Percentiles rank a stretch among this genome's conserved stretches.
phyloP scores from a whole-genome alignment of 1,284 basidiomycete genomes.

The Ceratobasidium sp. region DNA sequence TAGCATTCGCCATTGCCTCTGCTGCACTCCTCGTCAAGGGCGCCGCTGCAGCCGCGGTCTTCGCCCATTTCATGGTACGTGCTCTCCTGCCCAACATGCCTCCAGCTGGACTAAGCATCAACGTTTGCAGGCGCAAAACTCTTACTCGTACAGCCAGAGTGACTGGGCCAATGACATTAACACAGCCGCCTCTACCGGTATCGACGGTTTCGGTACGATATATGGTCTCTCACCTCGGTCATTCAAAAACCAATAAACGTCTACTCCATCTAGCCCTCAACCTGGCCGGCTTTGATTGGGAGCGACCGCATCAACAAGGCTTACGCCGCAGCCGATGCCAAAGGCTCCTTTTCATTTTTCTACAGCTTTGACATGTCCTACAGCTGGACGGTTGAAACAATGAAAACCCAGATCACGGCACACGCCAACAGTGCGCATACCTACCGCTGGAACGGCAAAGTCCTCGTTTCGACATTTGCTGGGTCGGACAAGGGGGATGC shows the following conservation, averaged over 20 bases:
- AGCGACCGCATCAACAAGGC: constrained; percentile 54
- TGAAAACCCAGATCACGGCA: constrained; percentile 49
- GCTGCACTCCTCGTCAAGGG: constrained; percentile 21
- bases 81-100: not conserved
- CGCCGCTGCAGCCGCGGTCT: constrained; percentile 45
- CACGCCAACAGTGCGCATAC: constrained; percentile 53
- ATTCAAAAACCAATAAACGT: not conserved
- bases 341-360: constrained; percentile 55
- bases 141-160: constrained; percentile 53
- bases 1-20: not conserved
- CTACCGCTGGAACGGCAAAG: constrained; percentile 54
- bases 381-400: constrained; percentile 52
- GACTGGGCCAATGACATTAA: constrained; percentile 55
- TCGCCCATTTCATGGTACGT: constrained; percentile 53
- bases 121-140: constrained; percentile 52
- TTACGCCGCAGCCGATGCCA: constrained; percentile 54
- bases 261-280: constrained; percentile 30
- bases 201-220: constrained; percentile 55
- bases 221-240: constrained; percentile 50
- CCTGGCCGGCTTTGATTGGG: constrained; percentile 51
- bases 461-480: constrained; percentile 57
- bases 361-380: constrained; percentile 58
- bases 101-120: not conserved
- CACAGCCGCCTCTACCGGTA: constrained; percentile 54
- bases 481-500: constrained; percentile 54